Conservation (phyloP, 2,329 filamentous ascomycete species). For the Fusarium pseudograminearum region DNA sequence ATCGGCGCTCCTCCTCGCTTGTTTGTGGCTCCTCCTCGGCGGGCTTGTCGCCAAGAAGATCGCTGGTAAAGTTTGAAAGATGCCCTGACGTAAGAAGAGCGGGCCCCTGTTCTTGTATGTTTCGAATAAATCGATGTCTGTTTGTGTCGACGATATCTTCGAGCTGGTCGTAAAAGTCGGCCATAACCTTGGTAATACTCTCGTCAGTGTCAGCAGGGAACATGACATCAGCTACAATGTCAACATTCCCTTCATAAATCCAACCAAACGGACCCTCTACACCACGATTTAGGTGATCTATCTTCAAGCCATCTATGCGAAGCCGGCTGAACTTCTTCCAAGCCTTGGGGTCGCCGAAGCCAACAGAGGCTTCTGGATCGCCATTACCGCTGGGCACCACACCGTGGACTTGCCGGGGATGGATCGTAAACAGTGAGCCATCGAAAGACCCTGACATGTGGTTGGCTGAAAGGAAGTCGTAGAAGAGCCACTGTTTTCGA, state of each 20-base stretch:
- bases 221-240: slow-evolving; percentile 96
- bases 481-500: slow-evolving; percentile 96
- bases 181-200: slow-evolving; percentile 91
- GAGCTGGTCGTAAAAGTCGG: slow-evolving; percentile 96
- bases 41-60: slow-evolving; percentile 20
- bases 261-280: slow-evolving; percentile 95
- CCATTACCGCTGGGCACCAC: slow-evolving; percentile 68
- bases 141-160: slow-evolving; percentile 91
- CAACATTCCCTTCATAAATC: slow-evolving; percentile 97
- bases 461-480: slow-evolving; percentile 94
- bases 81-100: slow-evolving; percentile 50
- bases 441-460: slow-evolving; percentile 97
- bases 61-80: slow-evolving; percentile 49
- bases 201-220: slow-evolving; percentile 90
- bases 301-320: slow-evolving; percentile 91
- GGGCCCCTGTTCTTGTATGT: slow-evolving; percentile 51
- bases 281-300: slow-evolving; percentile 94
- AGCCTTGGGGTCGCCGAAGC: slow-evolving; percentile 73
- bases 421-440: slow-evolving; percentile 95
- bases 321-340: slow-evolving; percentile 98
- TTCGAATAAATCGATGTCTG: slow-evolving; percentile 71
- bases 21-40: slow-evolving; percentile 23
- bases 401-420: slow-evolving; percentile 90
- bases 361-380: slow-evolving; percentile 65
- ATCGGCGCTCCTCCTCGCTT: slow-evolving; percentile 75